Conservation (phyloP, 768 basidiomycete genomes). For the Leucocoprinus sp. region DNA sequence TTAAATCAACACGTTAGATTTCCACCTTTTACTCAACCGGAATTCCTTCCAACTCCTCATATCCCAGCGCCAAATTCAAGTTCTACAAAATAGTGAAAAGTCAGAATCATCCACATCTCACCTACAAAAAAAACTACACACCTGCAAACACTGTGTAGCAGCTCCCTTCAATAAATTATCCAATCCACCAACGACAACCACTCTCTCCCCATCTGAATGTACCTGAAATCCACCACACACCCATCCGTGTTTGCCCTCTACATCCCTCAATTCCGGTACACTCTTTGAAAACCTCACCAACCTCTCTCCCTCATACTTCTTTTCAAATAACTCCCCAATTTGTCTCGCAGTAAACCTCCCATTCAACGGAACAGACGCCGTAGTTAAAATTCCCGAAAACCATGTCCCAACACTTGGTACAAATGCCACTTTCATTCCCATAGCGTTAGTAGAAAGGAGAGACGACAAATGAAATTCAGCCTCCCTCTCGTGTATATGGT, state of each 20-base stretch:
- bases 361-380: constrained; percentile 73
- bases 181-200: constrained; percentile 91
- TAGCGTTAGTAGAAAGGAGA: constrained; percentile 30
- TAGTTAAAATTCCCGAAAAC: constrained; percentile 95
- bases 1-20: not conserved
- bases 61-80: constrained; percentile 82
- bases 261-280: constrained; percentile 66
- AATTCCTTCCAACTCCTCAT: constrained; percentile 79
- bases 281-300: constrained; percentile 61
- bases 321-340: constrained; percentile 64
- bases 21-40: constrained; percentile 23
- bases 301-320: constrained; percentile 67
- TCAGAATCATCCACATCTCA: not conserved
- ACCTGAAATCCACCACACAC: constrained; percentile 90
- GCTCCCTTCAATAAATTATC: constrained; percentile 98
- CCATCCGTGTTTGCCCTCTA: constrained; percentile 84
- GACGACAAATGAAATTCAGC: constrained; percentile 75
- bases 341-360: constrained; percentile 62
- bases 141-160: constrained; percentile 97
- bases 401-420: constrained; percentile 83
- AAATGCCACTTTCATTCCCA: constrained; percentile 62
- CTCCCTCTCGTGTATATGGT: constrained; percentile 99
- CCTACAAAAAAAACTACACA: constrained; percentile 25
- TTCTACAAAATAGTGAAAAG: constrained; percentile 42
- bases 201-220: constrained; percentile 80